Evolutionary conservation across 2,329 filamentous ascomycete genomes (phyloP).

Genomic region (Fusarium fracticaudum): DNA sequence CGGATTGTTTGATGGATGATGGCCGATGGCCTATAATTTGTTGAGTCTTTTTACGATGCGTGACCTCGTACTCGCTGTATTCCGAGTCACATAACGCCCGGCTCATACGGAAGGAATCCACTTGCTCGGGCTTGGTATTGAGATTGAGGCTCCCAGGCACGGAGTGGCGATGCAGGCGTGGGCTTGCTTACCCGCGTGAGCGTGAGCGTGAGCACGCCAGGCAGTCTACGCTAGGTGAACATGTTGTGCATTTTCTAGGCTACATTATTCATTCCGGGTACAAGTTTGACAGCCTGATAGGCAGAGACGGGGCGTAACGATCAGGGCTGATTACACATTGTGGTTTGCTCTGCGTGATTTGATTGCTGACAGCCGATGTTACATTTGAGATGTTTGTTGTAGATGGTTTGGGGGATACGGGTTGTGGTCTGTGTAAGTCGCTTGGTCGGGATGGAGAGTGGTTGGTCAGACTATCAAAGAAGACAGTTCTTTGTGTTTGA

Average conservation of each 20-base stretch:
- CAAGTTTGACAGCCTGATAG: slow-evolving; percentile 7
- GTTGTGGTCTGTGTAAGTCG: slow-evolving; percentile 18
- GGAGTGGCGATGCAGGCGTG: slow-evolving; percentile 20
- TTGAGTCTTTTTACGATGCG: not conserved
- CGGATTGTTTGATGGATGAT: not conserved
- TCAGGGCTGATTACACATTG: slow-evolving; percentile 1
- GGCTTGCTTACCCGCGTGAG: slow-evolving; percentile 5
- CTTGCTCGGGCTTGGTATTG: slow-evolving; percentile 4
- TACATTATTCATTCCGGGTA: slow-evolving; percentile 2
- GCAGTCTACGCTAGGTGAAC: slow-evolving; percentile 4
- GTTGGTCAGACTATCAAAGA: slow-evolving; percentile 8
- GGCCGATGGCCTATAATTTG: not conserved
- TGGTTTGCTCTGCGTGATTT: not conserved
- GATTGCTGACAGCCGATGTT: slow-evolving; percentile 7
- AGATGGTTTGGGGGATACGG: slow-evolving; percentile 2
- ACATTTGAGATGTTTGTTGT: slow-evolving; percentile 10
- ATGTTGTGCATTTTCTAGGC: slow-evolving; percentile 10
- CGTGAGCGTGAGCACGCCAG: slow-evolving; percentile 7
- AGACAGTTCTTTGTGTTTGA: not conserved
- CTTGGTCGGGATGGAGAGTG: slow-evolving; percentile 9
- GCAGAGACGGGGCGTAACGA: slow-evolving; percentile 7
- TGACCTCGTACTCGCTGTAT: slow-evolving; percentile 9
- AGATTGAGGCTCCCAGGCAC: slow-evolving; percentile 14
- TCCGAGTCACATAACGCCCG: slow-evolving; percentile 20
- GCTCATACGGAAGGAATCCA: slow-evolving; percentile 26